Base-by-base conservation (phyloP, 2,329 filamentous ascomycete species). In the Rhinocladiella mackenziei region DNA sequence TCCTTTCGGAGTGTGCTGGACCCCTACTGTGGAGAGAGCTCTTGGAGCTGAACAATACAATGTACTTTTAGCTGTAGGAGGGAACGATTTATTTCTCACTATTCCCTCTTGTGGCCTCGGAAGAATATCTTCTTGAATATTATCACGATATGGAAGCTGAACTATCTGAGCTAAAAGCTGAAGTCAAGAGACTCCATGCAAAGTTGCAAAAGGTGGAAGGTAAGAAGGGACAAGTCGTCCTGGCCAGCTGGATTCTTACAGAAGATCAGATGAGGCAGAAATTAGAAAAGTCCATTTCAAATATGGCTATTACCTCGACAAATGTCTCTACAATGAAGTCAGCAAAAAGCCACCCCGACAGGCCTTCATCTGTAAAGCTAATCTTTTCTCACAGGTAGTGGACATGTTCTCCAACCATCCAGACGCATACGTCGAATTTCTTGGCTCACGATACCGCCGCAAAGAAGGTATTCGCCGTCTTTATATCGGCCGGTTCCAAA, bases 231-330 rank as follows among this genome's bases (percentile, higher is more conserved):
- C 38, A 41, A 18, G 29, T 15, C 7, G n/a, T 32, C 14, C 19
- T 33, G 4, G 28, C 11, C 10, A 10, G 5, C 7, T 23, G 15
- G 13, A 13, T n/a, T 32, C 5, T 18, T 23, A 4, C 19, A 11
- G n/a, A 22, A n/a, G n/a, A n/a, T n/a, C 39, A 74, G 74, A 76
- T 45, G 72, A 77, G 57, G 70, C 73, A 25, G 72, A 77, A 51
- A 68, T 77, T 34, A 70, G 72, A 44, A 77, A 76, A 56, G 66
- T 73, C 2, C 75, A 78, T 56, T 75, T 73, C 65, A 77, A 74
- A 48, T 78, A 78, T 58, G 75, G 75, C 18, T 78, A 78, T 59
- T 78, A 78, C 56, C 65, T 78, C 18, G 75, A 78, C 62, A 78
- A 78, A 52, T 78, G 75, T 48, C 64, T 78, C 1, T 78, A 77